Conservation (phyloP, 225 moss, liverwort and hornwort species). For the Marchantia polymorpha region DNA sequence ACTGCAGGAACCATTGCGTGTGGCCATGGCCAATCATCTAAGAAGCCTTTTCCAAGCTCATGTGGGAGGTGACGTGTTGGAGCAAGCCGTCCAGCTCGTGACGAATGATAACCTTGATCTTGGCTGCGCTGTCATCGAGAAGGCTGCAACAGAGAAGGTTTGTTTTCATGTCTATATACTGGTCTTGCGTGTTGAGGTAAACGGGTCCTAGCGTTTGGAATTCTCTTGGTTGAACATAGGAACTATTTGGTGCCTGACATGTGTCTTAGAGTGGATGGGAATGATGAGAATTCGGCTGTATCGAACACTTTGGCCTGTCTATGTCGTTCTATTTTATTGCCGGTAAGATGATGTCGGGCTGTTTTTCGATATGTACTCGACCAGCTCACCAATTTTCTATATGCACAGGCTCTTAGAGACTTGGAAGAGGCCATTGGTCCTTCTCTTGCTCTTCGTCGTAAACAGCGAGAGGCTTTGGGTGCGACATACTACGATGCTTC, state of each 20-base stretch:
- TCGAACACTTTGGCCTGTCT: too few relatives aligned
- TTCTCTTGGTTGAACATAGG: too few relatives aligned
- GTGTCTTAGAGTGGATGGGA: too few relatives aligned
- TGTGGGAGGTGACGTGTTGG: constrained; percentile 66
- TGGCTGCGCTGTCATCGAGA: constrained; percentile 95
- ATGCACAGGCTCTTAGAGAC: constrained; percentile 67
- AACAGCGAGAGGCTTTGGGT: constrained; percentile 57
- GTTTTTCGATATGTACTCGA: too few relatives aligned
- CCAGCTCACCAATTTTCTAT: too few relatives aligned
- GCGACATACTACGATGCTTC: constrained; percentile 62
- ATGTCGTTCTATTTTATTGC: too few relatives aligned
- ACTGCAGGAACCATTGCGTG: constrained; percentile 81
- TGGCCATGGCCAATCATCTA: constrained; percentile 89
- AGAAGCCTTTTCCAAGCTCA: constrained; percentile 68
- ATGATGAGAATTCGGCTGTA: too few relatives aligned
- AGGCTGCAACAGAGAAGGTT: constrained; percentile 97
- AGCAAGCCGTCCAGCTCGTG: constrained; percentile 87
- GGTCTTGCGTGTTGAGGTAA: background rate
- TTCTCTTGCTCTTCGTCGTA: constrained; percentile 56
- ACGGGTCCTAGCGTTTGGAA: too few relatives aligned
- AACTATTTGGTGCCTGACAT: too few relatives aligned
- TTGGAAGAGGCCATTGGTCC: constrained; percentile 84
- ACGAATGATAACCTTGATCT: constrained; percentile 95
- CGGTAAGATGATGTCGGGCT: too few relatives aligned
- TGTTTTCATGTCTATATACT: background rate